These are phyloP conservation scores for Sporopachydermia lactativora DNA, from an alignment of 805 yeast genomes.

Conservation along the genomic window DNA sequence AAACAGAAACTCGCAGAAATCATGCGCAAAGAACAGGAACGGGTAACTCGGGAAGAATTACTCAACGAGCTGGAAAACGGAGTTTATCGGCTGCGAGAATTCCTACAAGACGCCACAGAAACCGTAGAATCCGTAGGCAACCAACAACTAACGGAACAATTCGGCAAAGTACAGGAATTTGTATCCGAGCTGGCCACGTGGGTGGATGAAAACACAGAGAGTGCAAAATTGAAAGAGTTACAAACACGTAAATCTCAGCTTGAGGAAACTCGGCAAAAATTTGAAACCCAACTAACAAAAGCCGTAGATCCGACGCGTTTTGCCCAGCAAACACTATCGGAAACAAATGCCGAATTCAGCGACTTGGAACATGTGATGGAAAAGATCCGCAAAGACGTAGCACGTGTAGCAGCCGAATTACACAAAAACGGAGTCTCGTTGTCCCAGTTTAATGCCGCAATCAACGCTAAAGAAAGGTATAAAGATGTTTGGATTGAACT, in stretches of 20 bases:
- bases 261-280: no score
- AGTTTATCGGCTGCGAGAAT: constrained; percentile 55
- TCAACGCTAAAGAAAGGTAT: constrained; percentile 1
- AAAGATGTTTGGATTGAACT: neutral
- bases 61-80: constrained; percentile 59
- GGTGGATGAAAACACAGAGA: constrained; percentile 62
- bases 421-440: neutral
- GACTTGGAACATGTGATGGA: neutral
- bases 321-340: no score
- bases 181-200: constrained; percentile 44
- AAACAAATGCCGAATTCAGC: neutral
- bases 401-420: neutral
- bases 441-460: neutral
- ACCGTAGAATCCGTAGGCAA: constrained; percentile 28
- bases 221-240: constrained; percentile 27
- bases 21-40: constrained; percentile 39
- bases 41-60: constrained; percentile 38
- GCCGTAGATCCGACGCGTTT: constrained; percentile 13
- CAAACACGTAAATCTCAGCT: constrained; percentile 20
- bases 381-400: neutral
- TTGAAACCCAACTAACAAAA: no score
- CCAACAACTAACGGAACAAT: constrained; percentile 19
- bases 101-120: constrained; percentile 36
- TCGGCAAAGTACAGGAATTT: constrained; percentile 14
- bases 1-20: constrained; percentile 29